Base-by-base conservation (phyloP, 2,329 filamentous ascomycete genomes). In the Cadophora sp. region DNA sequence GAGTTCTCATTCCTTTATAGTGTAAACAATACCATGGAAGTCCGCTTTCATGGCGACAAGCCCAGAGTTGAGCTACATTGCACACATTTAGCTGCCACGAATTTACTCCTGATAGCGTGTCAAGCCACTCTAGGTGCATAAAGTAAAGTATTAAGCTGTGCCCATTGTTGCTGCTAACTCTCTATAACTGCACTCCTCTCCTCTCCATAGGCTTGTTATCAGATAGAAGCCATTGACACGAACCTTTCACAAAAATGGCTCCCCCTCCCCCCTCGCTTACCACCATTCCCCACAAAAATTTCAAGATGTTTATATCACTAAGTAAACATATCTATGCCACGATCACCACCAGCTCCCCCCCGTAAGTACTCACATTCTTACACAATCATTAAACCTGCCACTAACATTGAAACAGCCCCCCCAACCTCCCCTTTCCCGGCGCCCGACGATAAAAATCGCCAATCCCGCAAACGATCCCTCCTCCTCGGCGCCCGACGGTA, bases 51-150 rank as follows among this genome's bases (percentile, higher is more conserved):
- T 45, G 41, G 41, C 41, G 41, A 45, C 41, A 45, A 45, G 18
- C 24, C 14, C 5, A 53, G 27, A 33, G 50, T 33, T 33, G 24
- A 24, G 27, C 18, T 24, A 30, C 24, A 53, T 33, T 53, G 50
- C 50, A 53, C 50, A 53, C 50, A 53, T 53, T 53, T 53, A 53
- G 50, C 50, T 53, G 24, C 24, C 50, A 53, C 50, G 50, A 53
- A 53, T 24, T 53, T 30, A 9, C 24, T 53, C 14, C 33, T 24
- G 24, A 53, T 30, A 53, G 24, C 27, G 50, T 53, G 50, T 33
- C 50, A 53, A 30, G 50, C 50, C 27, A 53, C 50, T 53, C 50
- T 53, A 53, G 50, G 50, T 53, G 50, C 50, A 53, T 53, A 53
- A 9, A 53, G 33, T 14, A 53, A 53, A 53, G 27, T 16, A 14